Evolutionary conservation across 257 asterid genomes (phyloP).

Genomic region (Eucommia ulmoides): DNA sequence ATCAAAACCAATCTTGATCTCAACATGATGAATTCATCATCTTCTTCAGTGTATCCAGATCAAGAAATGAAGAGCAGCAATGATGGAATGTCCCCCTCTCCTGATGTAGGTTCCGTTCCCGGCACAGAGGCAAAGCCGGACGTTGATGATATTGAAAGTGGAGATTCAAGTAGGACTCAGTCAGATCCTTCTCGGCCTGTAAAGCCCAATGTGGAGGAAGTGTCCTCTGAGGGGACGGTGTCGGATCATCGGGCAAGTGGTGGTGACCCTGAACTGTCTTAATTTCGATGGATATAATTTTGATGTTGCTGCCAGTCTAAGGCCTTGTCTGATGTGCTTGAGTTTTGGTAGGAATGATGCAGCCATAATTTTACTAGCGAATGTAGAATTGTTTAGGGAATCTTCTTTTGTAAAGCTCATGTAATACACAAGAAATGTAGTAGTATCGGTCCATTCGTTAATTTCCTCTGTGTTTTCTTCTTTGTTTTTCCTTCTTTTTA

Average conservation of each 20-base stretch:
- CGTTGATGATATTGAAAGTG: conserved; percentile 23
- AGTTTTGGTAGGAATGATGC: background rate
- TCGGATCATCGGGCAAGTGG: conserved; percentile 35
- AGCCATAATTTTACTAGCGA: background rate
- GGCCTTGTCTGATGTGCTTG: background rate
- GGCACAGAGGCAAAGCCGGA: conserved; percentile 8
- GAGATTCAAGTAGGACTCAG: conserved; percentile 36
- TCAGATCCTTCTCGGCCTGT: conserved; percentile 19
- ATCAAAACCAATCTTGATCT: no score
- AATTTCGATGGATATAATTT: background rate
- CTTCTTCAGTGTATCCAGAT: background rate
- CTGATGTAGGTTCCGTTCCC: conserved; percentile 6
- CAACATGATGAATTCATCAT: background rate
- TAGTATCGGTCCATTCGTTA: no score
- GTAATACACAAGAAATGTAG: no score
- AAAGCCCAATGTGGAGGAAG: conserved; percentile 24
- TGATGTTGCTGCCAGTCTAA: background rate
- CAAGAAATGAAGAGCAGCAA: background rate
- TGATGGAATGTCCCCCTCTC: background rate
- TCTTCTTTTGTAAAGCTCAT: background rate
- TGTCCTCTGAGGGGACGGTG: conserved; percentile 36
- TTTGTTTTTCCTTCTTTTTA: no score
- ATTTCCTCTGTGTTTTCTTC: no score
- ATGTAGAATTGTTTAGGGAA: background rate
- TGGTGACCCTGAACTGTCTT: conserved; percentile 23